These are phyloP conservation scores for Polyrhizophydium stewartii DNA, from an alignment of 371 early-diverging fungal genomes.

Conservation along the genomic window DNA sequence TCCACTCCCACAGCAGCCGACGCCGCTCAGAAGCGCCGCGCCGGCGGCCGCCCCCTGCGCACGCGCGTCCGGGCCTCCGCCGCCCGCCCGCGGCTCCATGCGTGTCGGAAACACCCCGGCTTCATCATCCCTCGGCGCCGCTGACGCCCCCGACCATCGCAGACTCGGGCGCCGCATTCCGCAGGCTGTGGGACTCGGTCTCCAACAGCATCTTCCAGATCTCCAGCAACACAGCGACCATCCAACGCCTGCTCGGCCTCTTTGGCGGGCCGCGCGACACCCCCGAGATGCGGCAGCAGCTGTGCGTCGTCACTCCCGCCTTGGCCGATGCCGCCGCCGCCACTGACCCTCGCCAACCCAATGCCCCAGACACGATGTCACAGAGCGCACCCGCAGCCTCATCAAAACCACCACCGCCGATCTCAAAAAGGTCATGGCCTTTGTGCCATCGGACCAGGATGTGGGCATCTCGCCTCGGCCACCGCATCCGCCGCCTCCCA, in stretches of 20 bases:
- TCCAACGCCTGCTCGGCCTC: conserved; percentile 71
- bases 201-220: conserved; percentile 35
- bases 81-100: not conserved
- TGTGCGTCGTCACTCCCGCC: conserved; percentile 45
- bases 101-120: too few species aligned
- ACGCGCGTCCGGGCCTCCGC: not conserved
- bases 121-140: not conserved
- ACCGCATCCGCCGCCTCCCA: not conserved
- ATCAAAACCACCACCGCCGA: conserved; percentile 73
- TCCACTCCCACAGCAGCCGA: not conserved
- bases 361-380: conserved; percentile 64
- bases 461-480: not conserved
- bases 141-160: not conserved
- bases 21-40: not conserved
- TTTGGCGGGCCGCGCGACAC: conserved; percentile 79
- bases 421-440: conserved; percentile 48
- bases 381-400: conserved; percentile 75
- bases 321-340: not conserved
- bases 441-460: conserved; percentile 2
- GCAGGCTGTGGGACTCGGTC: not conserved
- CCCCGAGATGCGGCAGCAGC: conserved; percentile 61
- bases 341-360: not conserved
- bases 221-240: conserved; percentile 67
- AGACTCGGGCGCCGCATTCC: not conserved
- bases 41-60: not conserved